phyloP scores from a whole-genome alignment of 305 asterid species.

The Plantago coronopus region DNA sequence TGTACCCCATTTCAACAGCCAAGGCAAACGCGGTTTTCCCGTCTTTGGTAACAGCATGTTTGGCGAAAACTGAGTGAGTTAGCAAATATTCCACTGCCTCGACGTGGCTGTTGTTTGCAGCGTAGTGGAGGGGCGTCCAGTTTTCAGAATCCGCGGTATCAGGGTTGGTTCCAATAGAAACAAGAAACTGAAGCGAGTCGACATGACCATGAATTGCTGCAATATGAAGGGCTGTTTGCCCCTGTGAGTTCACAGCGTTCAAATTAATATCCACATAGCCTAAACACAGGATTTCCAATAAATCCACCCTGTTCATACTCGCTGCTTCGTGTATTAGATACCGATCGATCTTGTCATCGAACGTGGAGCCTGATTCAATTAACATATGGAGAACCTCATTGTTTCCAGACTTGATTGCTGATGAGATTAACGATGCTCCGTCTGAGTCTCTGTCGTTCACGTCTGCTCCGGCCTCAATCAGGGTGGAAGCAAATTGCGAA shows the following conservation, averaged over 20 bases:
- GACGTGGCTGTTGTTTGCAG: constrained; percentile 38
- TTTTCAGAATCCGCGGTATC: constrained; percentile 36
- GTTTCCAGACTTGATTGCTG: constrained; percentile 47
- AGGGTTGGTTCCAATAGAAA: constrained; percentile 40
- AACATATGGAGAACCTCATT: constrained; percentile 32
- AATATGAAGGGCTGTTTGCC: constrained; percentile 52
- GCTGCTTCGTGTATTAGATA: constrained; percentile 45
- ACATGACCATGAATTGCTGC: constrained; percentile 49
- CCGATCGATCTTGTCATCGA: constrained; percentile 32
- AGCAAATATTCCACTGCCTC: constrained; percentile 36
- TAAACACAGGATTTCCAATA: constrained; percentile 46
- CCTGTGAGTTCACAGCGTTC: constrained; percentile 34
- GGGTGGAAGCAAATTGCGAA: constrained; percentile 29
- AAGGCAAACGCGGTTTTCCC: constrained; percentile 53
- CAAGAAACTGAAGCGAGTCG: constrained; percentile 47
- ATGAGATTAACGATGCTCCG: constrained; percentile 32
- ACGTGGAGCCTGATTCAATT: constrained; percentile 42
- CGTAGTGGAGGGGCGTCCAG: constrained; percentile 58
- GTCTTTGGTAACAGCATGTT: constrained; percentile 38
- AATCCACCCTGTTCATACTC: constrained; percentile 36
- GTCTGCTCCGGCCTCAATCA: constrained; percentile 66
- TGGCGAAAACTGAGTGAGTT: constrained; percentile 35
- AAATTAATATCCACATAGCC: constrained; percentile 44
- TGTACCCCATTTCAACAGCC: constrained; percentile 48
- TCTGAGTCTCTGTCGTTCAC: constrained; percentile 30